A percentile compares a stretch with the other conserved stretches of the same genome.
These are phyloP conservation scores for Populus deltoides DNA, from an alignment of 345 rosid species.

Conservation along the genomic window DNA sequence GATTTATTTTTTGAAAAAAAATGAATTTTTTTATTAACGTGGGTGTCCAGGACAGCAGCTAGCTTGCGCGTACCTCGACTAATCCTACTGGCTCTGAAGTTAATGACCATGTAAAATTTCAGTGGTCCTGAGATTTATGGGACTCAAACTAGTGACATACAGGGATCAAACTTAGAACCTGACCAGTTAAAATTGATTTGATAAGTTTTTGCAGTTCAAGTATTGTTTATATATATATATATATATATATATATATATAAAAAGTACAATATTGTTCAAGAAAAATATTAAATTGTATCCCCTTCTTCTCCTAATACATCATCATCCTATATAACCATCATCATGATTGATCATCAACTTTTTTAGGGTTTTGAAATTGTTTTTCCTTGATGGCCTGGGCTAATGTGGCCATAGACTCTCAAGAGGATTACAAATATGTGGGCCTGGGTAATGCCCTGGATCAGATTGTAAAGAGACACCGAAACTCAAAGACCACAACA, in stretches of 20 bases:
- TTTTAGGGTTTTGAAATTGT: neutral
- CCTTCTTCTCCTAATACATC: too few relatives aligned
- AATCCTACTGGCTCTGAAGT: fast-evolving
- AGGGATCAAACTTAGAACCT: fast-evolving
- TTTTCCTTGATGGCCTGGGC: neutral
- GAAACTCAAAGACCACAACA: neutral
- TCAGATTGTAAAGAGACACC: neutral
- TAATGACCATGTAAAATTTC: fast-evolving
- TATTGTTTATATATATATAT: too few relatives aligned
- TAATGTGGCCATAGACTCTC: too few relatives aligned
- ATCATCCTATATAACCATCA: too few relatives aligned
- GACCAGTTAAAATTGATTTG: fast-evolving
- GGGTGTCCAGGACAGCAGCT: fast-evolving
- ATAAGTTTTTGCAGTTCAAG: too few relatives aligned
- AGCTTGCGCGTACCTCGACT: fast-evolving
- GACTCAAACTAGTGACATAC: fast-evolving
- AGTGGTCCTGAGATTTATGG: fast-evolving
- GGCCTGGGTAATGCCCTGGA: neutral
- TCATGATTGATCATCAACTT: too few relatives aligned
- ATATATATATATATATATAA: too few relatives aligned
- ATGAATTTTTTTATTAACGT: fast-evolving
- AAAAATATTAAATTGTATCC: too few relatives aligned
- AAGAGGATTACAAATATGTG: neutral
- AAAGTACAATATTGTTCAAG: too few relatives aligned
- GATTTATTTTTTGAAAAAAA: too few relatives aligned